A percentile compares a stretch with the other conserved stretches of the same genome.
phyloP scores from a whole-genome alignment of 306 rosid genomes.

The Lathyrus sativus region DNA sequence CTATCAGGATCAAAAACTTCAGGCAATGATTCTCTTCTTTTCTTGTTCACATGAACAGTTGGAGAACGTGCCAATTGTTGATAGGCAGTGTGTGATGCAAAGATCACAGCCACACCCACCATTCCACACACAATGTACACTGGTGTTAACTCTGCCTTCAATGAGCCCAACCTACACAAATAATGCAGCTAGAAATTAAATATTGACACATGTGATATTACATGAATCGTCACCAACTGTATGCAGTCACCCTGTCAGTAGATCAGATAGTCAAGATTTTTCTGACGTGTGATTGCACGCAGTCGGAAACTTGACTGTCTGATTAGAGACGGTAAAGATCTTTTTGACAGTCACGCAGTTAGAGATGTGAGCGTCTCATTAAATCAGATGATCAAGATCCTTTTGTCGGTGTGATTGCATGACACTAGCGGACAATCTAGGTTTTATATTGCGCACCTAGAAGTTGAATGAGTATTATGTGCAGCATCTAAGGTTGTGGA shows the following conservation, averaged over 20 bases:
- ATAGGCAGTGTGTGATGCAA: constrained; percentile 40
- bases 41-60: constrained; percentile 43
- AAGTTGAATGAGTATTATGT: neutral
- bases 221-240: no score
- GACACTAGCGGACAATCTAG: no score
- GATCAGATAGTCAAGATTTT: no score
- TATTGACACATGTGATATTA: neutral
- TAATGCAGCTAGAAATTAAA: no score
- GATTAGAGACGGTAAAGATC: no score
- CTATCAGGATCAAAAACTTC: constrained; percentile 45
- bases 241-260: no score
- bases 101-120: constrained; percentile 19
- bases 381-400: no score
- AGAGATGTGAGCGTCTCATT: no score
- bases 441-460: constrained; percentile 15
- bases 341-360: no score
- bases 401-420: no score
- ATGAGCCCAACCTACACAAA: constrained; percentile 21
- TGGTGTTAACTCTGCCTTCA: constrained; percentile 44
- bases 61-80: constrained; percentile 47
- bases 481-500: constrained; percentile 11
- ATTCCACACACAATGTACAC: constrained; percentile 39
- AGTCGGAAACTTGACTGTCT: no score
- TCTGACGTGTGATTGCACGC: no score
- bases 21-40: constrained; percentile 36